Evolutionary conservation across 352 stramenopile species (phyloP), one percentile per base, ranked within the genome.

Genomic region (Phytopythium mirpurense): DNA sequence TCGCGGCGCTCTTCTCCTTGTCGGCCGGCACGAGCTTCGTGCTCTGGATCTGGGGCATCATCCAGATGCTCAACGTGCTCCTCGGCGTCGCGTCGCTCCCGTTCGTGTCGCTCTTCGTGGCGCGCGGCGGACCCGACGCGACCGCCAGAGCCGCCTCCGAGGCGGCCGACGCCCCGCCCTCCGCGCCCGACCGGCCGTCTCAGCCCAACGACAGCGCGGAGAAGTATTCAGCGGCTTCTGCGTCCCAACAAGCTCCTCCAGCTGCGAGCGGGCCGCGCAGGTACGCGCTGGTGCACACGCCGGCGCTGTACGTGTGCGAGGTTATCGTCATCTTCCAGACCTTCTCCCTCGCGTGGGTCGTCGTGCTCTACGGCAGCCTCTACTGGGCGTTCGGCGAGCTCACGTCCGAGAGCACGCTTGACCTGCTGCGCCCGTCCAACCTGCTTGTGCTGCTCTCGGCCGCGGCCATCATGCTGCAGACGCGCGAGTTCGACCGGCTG

Each of bases 261-360:
- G 19, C 31, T 43, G 32, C 32, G 23, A 10, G 16, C 24, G 31
- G 5, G 14, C 36, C 23, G 11, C 49, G 18, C 4, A 18, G 61
- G 6, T 62, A 83, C 34, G 62, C 63, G 12, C 66, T 93, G n/a
- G 62, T 74, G 23, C 78, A 81, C 29, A 83, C 80, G 3, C 40
- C 58, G 5, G 55, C 78, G 26, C 58, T 93, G 24, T 68, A 66
- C 11, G 34, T 83, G n/a, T 87, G 84, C 55, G 83, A 93, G 44
- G 53, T 72, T n/a, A 59, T 85, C 54, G 68, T 86, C 26, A 63
- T 90, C 42, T 57, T 88, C 18, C 74, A 88, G 51, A 83, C 60
- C 2, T 57, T 81, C 36, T 74, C 67, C 31, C 65, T 88, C 40
- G 42, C 64, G 19, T 85, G 60, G 59, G 68, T 83, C 36, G 62